Percentiles rank a stretch among this genome's conserved stretches.
Conservation (phyloP, 306 rosid genomes). For the Trichosanthes truncata region DNA sequence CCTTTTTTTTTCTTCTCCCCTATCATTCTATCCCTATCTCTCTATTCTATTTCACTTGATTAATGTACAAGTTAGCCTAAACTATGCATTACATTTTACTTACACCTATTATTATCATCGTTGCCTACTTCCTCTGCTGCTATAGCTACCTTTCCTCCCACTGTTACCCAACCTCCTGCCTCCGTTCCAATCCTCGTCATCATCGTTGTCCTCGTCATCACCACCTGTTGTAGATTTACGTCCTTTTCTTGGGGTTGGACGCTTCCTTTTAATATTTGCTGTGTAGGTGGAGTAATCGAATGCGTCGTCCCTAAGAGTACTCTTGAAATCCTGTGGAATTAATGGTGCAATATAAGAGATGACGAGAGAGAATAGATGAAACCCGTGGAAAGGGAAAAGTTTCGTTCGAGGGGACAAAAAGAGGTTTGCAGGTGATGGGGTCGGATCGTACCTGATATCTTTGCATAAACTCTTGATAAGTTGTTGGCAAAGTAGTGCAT, state of each 20-base stretch:
- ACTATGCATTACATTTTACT: slow-evolving; percentile 35
- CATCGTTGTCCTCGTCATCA: slow-evolving; percentile 40
- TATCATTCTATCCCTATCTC: slow-evolving; percentile 32
- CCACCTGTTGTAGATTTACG: slow-evolving; percentile 52
- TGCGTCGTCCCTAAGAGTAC: slow-evolving; percentile 69
- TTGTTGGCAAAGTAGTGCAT: slow-evolving; percentile 57
- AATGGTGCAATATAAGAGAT: not conserved
- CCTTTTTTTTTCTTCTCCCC: slow-evolving; percentile 7
- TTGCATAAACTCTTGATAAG: slow-evolving; percentile 60
- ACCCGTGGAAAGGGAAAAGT: not conserved
- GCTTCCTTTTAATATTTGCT: slow-evolving; percentile 75
- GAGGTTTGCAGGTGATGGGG: not conserved
- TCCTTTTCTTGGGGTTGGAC: slow-evolving; percentile 61
- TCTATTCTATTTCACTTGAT: slow-evolving; percentile 41
- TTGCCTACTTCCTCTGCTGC: slow-evolving; percentile 54
- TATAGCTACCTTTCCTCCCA: slow-evolving; percentile 50
- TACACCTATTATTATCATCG: slow-evolving; percentile 35
- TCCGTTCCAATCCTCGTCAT: slow-evolving; percentile 53
- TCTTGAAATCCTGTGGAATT: slow-evolving; percentile 67
- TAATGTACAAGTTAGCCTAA: slow-evolving; percentile 94
- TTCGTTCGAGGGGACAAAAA: not conserved
- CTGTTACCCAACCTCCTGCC: slow-evolving; percentile 40
- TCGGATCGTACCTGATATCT: slow-evolving; percentile 60
- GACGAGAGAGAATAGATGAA: not conserved
- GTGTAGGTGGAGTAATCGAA: slow-evolving; percentile 75